These are phyloP conservation scores for Echium plantagineum DNA, from an alignment of 257 asterid species.

Conservation along the genomic window DNA sequence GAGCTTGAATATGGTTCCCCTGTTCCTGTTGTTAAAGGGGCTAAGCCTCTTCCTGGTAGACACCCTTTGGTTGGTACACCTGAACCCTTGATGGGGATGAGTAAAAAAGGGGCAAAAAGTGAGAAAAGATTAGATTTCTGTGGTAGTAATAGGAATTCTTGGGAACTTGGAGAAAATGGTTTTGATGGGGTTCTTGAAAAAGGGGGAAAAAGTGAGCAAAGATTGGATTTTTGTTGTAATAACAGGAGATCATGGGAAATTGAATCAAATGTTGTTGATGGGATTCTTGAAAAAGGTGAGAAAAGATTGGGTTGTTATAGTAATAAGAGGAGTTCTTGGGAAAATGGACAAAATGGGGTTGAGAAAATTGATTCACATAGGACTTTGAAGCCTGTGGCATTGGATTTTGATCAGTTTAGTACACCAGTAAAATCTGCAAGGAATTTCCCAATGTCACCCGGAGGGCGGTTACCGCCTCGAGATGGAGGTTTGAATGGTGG, in stretches of 20 bases:
- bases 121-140: not conserved
- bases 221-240: no score
- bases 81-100: conserved; percentile 49
- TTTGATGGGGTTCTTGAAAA: no score
- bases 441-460: conserved; percentile 48
- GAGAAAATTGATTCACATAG: conserved; percentile 29
- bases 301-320: no score
- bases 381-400: conserved; percentile 55
- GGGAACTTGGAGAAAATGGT: no score
- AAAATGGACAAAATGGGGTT: no score
- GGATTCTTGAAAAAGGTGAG: no score
- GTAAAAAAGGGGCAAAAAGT: no score
- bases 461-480: conserved; percentile 48
- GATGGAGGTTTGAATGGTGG: conserved; percentile 41
- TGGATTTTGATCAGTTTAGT: conserved; percentile 74
- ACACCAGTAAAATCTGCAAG: conserved; percentile 59
- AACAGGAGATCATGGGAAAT: no score
- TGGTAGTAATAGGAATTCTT: no score
- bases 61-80: conserved; percentile 74
- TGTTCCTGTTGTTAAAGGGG: conserved; percentile 54
- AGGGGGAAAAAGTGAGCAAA: no score
- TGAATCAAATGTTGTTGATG: no score
- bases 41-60: conserved; percentile 66
- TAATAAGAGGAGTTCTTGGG: no score
- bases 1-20: conserved; percentile 68